Conservation (phyloP, 768 basidiomycete genomes). For the Calocybe cyanea region DNA sequence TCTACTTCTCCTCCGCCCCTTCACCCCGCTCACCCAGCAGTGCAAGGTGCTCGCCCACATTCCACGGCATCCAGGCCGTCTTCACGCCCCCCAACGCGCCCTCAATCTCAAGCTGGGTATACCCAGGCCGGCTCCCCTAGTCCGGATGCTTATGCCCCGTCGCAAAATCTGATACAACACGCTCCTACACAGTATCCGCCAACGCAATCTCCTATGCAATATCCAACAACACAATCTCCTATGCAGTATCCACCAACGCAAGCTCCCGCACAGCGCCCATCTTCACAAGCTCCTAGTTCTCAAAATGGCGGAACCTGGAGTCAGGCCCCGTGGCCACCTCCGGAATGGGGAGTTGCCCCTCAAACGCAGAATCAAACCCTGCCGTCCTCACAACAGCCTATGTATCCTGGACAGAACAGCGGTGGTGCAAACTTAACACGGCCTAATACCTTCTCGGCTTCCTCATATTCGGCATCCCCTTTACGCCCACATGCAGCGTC, state of each 20-base stretch:
- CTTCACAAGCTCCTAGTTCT: background rate
- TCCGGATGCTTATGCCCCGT: background rate
- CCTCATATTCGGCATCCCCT: conserved; percentile 11
- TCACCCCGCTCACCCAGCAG: conserved; percentile 29
- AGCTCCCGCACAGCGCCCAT: too few relatives aligned
- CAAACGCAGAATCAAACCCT: conserved; percentile 13
- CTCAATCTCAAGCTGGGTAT: conserved; percentile 8
- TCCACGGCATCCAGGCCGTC: conserved; percentile 3
- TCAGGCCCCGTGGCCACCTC: conserved; percentile 34
- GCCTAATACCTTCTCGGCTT: conserved; percentile 27
- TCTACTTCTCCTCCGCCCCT: conserved; percentile 25
- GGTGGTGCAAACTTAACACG: conserved; percentile 30
- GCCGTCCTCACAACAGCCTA: conserved; percentile 7
- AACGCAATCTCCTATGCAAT: too few relatives aligned
- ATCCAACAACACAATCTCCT: too few relatives aligned
- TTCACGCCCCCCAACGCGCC: conserved; percentile 5
- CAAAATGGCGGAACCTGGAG: conserved; percentile 5
- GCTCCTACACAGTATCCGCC: too few relatives aligned
- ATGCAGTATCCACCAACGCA: background rate
- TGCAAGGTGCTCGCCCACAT: conserved; percentile 10
- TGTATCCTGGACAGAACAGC: conserved; percentile 15
- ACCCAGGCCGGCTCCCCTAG: conserved; percentile 11
- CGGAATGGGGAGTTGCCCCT: conserved; percentile 33
- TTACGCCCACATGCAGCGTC: conserved; percentile 23
- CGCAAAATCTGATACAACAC: too few relatives aligned